Percentiles rank a stretch among this genome's conserved stretches.
phyloP scores from a whole-genome alignment of 1,284 basidiomycete species.

The Naganishia liquefaciens region DNA sequence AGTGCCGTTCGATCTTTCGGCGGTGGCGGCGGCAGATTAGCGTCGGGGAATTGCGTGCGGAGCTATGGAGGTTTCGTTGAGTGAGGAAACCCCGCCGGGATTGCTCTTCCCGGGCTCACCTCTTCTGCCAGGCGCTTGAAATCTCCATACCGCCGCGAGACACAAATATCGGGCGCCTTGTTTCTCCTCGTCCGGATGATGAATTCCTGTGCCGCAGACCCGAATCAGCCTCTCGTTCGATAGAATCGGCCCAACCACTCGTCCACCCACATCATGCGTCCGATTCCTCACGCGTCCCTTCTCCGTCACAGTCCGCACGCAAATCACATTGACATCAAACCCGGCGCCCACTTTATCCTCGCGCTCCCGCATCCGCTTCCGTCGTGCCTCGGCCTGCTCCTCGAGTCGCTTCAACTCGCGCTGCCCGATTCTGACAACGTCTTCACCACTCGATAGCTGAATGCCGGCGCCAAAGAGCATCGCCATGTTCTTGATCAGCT shows the following conservation, averaged over 20 bases:
- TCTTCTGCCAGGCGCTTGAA: constrained; percentile 83
- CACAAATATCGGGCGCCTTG: constrained; percentile 73
- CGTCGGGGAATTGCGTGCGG: constrained; percentile 76
- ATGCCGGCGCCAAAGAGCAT: constrained; percentile 77
- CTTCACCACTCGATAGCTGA: constrained; percentile 77
- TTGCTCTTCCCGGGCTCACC: constrained; percentile 56
- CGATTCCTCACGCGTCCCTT: constrained; percentile 79
- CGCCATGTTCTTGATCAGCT: constrained; percentile 77
- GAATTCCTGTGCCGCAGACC: constrained; percentile 75
- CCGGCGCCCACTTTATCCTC: constrained; percentile 54
- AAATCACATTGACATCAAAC: constrained; percentile 87
- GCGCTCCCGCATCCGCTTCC: constrained; percentile 54
- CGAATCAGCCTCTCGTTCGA: constrained; percentile 14
- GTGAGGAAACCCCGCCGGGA: not conserved
- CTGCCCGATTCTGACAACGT: constrained; percentile 83
- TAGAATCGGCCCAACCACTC: not conserved
- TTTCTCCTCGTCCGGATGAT: constrained; percentile 82
- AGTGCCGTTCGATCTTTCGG: constrained; percentile 80
- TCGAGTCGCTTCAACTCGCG: constrained; percentile 75
- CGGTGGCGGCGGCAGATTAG: constrained; percentile 74
- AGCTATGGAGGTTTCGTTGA: constrained; percentile 61
- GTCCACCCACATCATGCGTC: constrained; percentile 70
- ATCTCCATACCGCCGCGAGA: constrained; percentile 91
- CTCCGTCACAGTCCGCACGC: constrained; percentile 74
- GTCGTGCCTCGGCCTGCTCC: constrained; percentile 61